Conservation (phyloP, 768 basidiomycete species). For the Hypholoma sublateritium region DNA sequence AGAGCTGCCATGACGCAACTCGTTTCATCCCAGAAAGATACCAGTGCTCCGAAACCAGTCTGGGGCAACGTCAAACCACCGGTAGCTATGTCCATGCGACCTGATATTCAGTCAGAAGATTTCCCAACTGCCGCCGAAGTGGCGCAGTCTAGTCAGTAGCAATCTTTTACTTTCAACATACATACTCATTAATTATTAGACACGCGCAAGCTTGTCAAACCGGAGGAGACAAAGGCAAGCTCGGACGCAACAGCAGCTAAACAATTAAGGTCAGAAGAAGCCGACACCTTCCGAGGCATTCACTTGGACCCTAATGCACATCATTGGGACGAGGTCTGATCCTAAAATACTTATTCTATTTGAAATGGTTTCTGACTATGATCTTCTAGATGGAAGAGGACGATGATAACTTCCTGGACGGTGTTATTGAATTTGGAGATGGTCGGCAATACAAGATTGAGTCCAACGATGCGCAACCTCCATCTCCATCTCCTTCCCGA, state of each 20-base stretch:
- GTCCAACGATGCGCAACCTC: constrained; percentile 36
- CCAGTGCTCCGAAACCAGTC: constrained; percentile 48
- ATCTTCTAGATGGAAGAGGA: constrained; percentile 80
- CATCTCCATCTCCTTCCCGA: constrained; percentile 18
- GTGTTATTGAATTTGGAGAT: constrained; percentile 94
- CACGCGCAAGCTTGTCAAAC: constrained; percentile 34
- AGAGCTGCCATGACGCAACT: constrained; percentile 36
- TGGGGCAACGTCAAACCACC: constrained; percentile 68
- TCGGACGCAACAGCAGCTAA: constrained; percentile 56
- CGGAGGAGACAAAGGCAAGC: constrained; percentile 41
- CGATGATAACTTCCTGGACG: constrained; percentile 85
- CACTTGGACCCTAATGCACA: constrained; percentile 92
- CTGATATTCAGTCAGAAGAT: constrained; percentile 56
- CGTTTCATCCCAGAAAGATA: constrained; percentile 30
- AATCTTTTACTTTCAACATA: not conserved
- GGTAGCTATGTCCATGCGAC: constrained; percentile 32
- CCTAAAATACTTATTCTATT: constrained; percentile 6
- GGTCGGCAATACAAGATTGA: constrained; percentile 89
- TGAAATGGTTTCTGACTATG: constrained; percentile 1
- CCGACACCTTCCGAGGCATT: constrained; percentile 92
- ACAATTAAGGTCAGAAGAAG: constrained; percentile 72
- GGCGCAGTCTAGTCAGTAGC: constrained; percentile 65
- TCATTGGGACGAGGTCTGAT: constrained; percentile 95
- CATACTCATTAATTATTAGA: constrained; percentile 12
- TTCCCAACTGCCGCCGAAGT: constrained; percentile 98